Evolutionary conservation across 257 asterid species (phyloP).

Genomic region (Vinca minor): DNA sequence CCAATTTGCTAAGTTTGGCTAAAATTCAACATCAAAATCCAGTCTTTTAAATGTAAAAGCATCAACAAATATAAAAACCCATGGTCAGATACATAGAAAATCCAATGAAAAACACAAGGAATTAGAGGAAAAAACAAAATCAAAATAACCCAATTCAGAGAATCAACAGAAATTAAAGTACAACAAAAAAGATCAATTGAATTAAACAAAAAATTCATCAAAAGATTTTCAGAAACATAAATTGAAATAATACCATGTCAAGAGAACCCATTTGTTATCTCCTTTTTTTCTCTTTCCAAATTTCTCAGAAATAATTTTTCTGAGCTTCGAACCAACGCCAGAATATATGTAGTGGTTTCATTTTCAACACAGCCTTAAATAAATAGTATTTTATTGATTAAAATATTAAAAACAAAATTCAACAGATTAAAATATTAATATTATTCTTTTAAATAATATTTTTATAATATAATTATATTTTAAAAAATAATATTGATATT

Average conservation of each 20-base stretch:
- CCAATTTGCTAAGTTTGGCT: not conserved
- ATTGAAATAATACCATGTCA: constrained; percentile 14
- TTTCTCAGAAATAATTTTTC: not conserved
- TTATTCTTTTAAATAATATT: no score
- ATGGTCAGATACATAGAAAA: no score
- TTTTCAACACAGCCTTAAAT: not conserved
- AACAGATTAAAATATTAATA: no score
- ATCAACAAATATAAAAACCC: not conserved
- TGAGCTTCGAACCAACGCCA: constrained; percentile 9
- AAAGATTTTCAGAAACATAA: not conserved
- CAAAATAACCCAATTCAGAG: not conserved
- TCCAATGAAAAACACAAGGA: not conserved
- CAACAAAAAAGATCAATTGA: not conserved
- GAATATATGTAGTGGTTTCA: not conserved
- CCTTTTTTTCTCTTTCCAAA: not conserved
- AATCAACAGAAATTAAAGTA: not conserved
- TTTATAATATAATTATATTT: no score
- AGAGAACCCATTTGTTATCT: constrained; percentile 19
- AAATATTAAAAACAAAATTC: no score
- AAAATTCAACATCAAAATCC: not conserved
- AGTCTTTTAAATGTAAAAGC: not conserved
- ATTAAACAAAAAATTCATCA: not conserved
- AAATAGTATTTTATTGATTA: not conserved
- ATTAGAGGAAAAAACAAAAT: not conserved
- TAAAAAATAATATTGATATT: no score